phyloP scores from a whole-genome alignment of 176 grass and related monocot species.

The Ampelocalamus luodianensis region DNA sequence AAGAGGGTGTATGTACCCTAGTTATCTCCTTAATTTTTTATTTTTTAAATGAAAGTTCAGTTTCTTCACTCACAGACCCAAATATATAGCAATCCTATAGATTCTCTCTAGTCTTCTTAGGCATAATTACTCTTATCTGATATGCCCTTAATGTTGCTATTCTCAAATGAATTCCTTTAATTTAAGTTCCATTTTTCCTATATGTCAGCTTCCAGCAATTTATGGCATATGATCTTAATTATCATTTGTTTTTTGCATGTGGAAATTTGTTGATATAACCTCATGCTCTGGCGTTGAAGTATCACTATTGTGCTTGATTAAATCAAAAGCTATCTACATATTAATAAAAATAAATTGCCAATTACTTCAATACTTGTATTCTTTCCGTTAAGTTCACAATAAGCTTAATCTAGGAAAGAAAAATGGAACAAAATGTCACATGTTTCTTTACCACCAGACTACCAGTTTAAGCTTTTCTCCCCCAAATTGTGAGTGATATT shows the following conservation, averaged over 20 bases:
- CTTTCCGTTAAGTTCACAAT: neutral
- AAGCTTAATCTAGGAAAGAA: conserved; percentile 9
- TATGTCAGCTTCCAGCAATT: neutral
- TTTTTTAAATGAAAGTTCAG: neutral
- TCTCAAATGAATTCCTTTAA: neutral
- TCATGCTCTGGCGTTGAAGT: neutral
- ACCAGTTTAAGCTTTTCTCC: conserved; percentile 8
- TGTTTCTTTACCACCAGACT: conserved; percentile 16
- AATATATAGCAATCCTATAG: neutral
- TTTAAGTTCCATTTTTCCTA: neutral
- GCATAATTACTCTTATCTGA: neutral
- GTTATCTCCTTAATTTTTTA: neutral
- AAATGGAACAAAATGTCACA: neutral
- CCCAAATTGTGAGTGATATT: conserved; percentile 18
- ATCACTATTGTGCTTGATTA: neutral
- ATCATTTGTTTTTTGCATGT: neutral
- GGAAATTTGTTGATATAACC: neutral
- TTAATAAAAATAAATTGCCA: neutral
- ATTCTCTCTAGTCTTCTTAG: neutral
- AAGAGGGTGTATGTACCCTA: neutral
- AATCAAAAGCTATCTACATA: neutral
- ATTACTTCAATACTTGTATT: neutral
- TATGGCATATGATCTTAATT: neutral
- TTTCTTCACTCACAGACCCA: neutral
- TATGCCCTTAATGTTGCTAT: neutral